Evolutionary conservation across 495 filamentous ascomycete genomes (phyloP).

Genomic region (Penicillium samsonianum): DNA sequence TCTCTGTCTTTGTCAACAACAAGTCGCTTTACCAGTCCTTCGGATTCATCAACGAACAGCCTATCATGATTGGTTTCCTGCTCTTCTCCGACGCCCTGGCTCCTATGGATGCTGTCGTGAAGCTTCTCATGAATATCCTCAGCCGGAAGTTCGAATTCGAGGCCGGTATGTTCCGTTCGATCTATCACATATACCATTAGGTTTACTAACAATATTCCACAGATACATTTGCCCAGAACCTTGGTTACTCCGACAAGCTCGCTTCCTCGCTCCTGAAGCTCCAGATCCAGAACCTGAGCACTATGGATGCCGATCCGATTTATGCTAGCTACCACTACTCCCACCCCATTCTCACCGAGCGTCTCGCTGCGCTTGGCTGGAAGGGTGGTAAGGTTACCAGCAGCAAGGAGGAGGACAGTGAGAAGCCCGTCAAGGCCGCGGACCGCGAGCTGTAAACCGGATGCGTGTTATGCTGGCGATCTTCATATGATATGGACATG

Average conservation of each 20-base stretch:
- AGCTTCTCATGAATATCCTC: conserved; percentile 93
- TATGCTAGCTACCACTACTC: conserved; percentile 98
- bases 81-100: conserved; percentile 92
- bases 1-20: conserved; percentile 97
- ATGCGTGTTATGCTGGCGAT: conserved; percentile 8
- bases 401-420: conserved; percentile 50
- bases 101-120: conserved; percentile 88
- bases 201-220: conserved; percentile 3
- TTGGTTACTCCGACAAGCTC: conserved; percentile 85
- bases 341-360: conserved; percentile 92
- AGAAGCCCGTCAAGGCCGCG: conserved; percentile 55
- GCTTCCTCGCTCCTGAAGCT: conserved; percentile 90
- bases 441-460: conserved; percentile 57
- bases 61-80: conserved; percentile 94
- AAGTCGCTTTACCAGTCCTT: conserved; percentile 85
- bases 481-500: conserved; percentile 9
- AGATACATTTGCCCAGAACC: conserved; percentile 79
- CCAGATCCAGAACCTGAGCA: conserved; percentile 95
- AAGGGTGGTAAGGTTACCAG: conserved; percentile 59
- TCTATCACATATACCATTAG: not conserved
- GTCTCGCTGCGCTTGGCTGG: conserved; percentile 88
- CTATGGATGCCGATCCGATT: conserved; percentile 98
- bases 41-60: conserved; percentile 80
- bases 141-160: conserved; percentile 93
- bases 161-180: conserved; percentile 61